Base-by-base conservation (phyloP, 306 rosid genomes). In the Prunus mira region DNA sequence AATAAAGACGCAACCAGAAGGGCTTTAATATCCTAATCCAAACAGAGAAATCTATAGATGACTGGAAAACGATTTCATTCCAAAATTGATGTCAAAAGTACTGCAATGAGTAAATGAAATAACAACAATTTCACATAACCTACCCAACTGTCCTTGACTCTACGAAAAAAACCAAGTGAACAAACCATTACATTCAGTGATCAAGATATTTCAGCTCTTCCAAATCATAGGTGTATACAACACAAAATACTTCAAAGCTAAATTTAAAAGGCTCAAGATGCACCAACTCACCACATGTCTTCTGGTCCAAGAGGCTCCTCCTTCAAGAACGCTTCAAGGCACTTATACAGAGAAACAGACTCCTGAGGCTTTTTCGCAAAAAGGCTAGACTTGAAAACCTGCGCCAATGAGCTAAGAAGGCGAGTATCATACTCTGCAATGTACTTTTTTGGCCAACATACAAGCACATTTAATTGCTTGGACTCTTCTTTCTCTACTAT, bases 251-350 rank as follows among this genome's bases (percentile, higher is more conserved):
- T 71, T 58, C 20, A 57, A 68, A 18, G 27, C 32, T 52, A 38
- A 63, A 74, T 69, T 45, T 65, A 17, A 68, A 79, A 56, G 46
- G 56, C 30, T 71, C 43, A 63, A 75, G 71, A 76, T 71, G 82
- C 71, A 72, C 68, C 65, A 69, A 89, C 99, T 83, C 57, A 95
- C 99, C 99, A 95, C 99, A 95, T 95, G 84, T 95, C 99, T 83
- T 95, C 97, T 15, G 99, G 99, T 75, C 99, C 99, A 80, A 95
- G 97, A 74, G 99, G 99, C 82, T 95, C 99, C 90, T 92, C 96
- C 84, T 86, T 97, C 87, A 95, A 87, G 85, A 95, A 95, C 58
- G 96, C 97, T 88, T 95, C 98, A 73, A 95, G 97, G 88, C 99
- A 95, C 82, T 88, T 89, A 81, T 95, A 95, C 18, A 95, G 89